Evolutionary conservation across 1,284 basidiomycete genomes (phyloP), one percentile per base, ranked within the genome.

Genomic region (Apiotrichum montevideense): DNA sequence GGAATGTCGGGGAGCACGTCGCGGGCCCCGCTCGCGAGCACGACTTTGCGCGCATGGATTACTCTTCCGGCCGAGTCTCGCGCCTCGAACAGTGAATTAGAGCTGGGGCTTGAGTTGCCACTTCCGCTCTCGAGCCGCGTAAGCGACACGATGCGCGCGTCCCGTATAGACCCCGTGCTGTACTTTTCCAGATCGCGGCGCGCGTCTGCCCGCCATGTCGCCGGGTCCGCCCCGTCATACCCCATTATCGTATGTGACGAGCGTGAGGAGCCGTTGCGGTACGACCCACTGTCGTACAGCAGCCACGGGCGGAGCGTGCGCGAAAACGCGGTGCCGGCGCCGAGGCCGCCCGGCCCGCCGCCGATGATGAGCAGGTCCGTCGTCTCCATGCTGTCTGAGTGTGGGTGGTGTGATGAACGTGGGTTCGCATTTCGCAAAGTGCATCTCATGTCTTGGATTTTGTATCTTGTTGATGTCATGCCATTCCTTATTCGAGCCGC

Each of bases 271-370:
- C 39, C 56, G 55, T 70, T 70, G 6, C 68, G 60, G 52, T 68
- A 70, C 14, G 55, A 10, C 7, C 61, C 62, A 2, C 63, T 65
- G 48, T 70, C 68, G 57, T 67, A 68, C 8, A 68, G 29, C 2
- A 65, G 14, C n/a, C 50, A 56, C 11, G 66, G 49, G 14, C 68
- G 60, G 9, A 58, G 58, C 6, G 66, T 51, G 10, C 68, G 58
- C 2, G 68, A 60, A 35, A 66, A 63, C 34, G 52, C 59, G 2
- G 49, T 48, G 1, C 64, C 64, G 15, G 66, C 59, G 11, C 61
- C 55, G n/a, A 70, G 61, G 34, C 68, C 68, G 15, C 64, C 68
- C 32, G 68, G 68, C n/a, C 68, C 68, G 39, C 64, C 68, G 35
- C 68, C 67, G 33, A 70, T 59, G 35, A 70, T 52, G 10, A 68